Percentiles rank a stretch among this genome's conserved stretches.
phyloP scores from a whole-genome alignment of 2,329 filamentous ascomycete genomes.

The Pseudogymnoascus sp. region DNA sequence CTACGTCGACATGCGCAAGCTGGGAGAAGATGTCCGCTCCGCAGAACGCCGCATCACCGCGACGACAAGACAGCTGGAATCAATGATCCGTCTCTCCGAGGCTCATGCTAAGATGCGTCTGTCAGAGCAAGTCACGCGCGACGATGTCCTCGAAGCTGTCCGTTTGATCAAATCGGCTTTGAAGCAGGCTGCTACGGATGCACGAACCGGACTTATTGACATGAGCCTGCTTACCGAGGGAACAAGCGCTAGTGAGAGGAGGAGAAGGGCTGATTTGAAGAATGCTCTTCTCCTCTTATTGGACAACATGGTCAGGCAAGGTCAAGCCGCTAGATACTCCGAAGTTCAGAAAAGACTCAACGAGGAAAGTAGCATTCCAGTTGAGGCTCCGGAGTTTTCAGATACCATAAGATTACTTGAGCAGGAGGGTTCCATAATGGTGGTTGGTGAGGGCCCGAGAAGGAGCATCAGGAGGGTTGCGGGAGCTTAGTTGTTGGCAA shows the following conservation, averaged over 20 bases:
- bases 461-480: constrained; percentile 72
- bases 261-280: constrained; percentile 76
- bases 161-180: constrained; percentile 87
- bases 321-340: constrained; percentile 62
- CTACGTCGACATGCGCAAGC: constrained; percentile 90
- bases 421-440: constrained; percentile 71
- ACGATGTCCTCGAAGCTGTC: constrained; percentile 83
- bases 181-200: constrained; percentile 94
- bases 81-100: constrained; percentile 94
- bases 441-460: constrained; percentile 76
- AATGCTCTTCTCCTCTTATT: constrained; percentile 63
- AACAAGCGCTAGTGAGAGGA: constrained; percentile 79
- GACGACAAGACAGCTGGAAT: constrained; percentile 91
- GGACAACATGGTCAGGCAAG: constrained; percentile 68
- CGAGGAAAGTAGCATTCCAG: constrained; percentile 59
- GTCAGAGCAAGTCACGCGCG: constrained; percentile 61
- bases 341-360: constrained; percentile 66
- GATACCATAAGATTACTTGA: constrained; percentile 75
- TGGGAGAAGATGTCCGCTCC: constrained; percentile 78
- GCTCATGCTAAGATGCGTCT: constrained; percentile 98
- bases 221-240: constrained; percentile 94
- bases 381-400: constrained; percentile 73
- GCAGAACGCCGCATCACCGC: constrained; percentile 95
- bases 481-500: constrained; percentile 29
- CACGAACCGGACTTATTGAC: constrained; percentile 83